Percentiles rank a stretch among this genome's conserved stretches.
phyloP scores from a whole-genome alignment of 2,329 filamentous ascomycete species.

The Tympanopsis confertula region DNA sequence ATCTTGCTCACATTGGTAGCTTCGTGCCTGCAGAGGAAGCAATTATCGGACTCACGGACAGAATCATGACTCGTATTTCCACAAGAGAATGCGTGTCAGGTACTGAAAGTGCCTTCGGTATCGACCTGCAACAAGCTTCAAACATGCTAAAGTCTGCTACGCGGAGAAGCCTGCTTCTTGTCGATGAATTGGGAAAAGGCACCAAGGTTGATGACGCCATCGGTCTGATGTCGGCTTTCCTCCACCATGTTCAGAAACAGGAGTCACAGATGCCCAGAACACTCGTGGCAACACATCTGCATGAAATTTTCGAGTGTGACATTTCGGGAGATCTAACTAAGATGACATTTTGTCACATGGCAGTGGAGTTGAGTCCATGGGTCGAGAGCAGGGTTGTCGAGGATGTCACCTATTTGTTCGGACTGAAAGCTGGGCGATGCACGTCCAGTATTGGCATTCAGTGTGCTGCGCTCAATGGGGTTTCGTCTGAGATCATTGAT shows the following conservation, averaged over 20 bases:
- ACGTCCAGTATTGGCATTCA: constrained; percentile 73
- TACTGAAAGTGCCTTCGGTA: constrained; percentile 53
- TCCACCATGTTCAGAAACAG: constrained; percentile 41
- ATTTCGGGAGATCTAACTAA: constrained; percentile 36
- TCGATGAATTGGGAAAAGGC: constrained; percentile 79
- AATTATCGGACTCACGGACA: constrained; percentile 77
- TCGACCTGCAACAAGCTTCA: constrained; percentile 78
- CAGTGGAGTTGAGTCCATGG: constrained; percentile 47
- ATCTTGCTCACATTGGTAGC: constrained; percentile 83
- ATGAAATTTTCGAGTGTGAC: constrained; percentile 61
- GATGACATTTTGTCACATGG: constrained; percentile 59
- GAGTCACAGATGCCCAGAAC: constrained; percentile 38
- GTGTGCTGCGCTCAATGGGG: constrained; percentile 79
- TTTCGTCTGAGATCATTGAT: constrained; percentile 59
- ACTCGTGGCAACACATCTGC: constrained; percentile 50
- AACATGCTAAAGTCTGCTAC: constrained; percentile 67
- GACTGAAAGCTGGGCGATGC: constrained; percentile 54
- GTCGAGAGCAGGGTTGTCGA: constrained; percentile 43
- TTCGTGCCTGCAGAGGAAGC: constrained; percentile 76
- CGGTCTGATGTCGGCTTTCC: constrained; percentile 42
- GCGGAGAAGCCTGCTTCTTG: constrained; percentile 65
- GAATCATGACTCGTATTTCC: constrained; percentile 76
- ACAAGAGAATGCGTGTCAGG: constrained; percentile 54
- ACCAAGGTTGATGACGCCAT: constrained; percentile 46
- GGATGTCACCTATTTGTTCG: constrained; percentile 67